Conservation (phyloP, 1,139 yeast species). For the Yamadazyma trypodendri region DNA sequence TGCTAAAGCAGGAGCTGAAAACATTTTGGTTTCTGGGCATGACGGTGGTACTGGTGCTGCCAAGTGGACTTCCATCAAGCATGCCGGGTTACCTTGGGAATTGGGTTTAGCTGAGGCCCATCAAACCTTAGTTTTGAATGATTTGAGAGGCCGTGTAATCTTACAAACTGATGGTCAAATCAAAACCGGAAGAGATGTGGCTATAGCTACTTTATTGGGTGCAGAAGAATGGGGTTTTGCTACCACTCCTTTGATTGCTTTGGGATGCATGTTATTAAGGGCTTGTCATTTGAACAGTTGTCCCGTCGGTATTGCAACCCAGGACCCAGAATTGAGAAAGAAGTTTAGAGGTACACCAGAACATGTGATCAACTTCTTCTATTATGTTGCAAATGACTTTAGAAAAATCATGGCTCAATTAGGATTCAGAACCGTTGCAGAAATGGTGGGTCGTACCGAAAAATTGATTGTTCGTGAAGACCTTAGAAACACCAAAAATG, state of each 20-base stretch:
- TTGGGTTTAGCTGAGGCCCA: constrained; percentile 97
- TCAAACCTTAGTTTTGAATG: constrained; percentile 93
- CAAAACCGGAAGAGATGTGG: constrained; percentile 94
- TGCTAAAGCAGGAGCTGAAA: constrained; percentile 98
- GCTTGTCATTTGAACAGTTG: constrained; percentile 92
- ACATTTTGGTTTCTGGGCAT: constrained; percentile 91
- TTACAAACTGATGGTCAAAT: constrained; percentile 98
- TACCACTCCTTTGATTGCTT: constrained; percentile 92
- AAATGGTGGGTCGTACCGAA: constrained; percentile 98
- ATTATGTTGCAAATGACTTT: constrained; percentile 89
- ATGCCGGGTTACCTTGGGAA: constrained; percentile 99
- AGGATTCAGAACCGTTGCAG: constrained; percentile 93
- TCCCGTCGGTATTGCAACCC: constrained; percentile 99
- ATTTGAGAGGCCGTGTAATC: constrained; percentile 89
- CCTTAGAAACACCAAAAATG: constrained; percentile 83
- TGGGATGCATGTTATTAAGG: constrained; percentile 97
- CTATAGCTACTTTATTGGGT: constrained; percentile 92
- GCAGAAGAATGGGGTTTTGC: constrained; percentile 99
- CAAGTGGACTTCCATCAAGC: constrained; percentile 93
- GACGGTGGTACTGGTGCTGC: constrained; percentile 99
- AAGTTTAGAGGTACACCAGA: constrained; percentile 97
- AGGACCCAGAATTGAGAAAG: constrained; percentile 89
- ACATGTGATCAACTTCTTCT: constrained; percentile 96
- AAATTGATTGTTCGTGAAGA: constrained; percentile 83
- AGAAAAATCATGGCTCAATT: constrained; percentile 90